These are phyloP conservation scores for Mycena kentingensis DNA, from an alignment of 768 basidiomycete species.

Conservation along the genomic window DNA sequence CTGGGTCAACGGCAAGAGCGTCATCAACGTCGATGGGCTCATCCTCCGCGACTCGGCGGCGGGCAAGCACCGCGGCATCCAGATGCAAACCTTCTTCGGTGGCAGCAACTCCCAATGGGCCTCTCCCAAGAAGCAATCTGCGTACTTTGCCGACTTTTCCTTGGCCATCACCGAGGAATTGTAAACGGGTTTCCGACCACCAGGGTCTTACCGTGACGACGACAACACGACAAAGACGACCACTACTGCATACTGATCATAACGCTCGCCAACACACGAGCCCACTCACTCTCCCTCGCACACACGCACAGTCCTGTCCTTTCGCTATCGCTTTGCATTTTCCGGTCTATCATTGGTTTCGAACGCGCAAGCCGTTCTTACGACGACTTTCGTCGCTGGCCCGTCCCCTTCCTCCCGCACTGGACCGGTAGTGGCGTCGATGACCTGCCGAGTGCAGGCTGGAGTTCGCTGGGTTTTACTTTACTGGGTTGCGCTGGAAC, in stretches of 20 bases:
- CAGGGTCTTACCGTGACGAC: neutral
- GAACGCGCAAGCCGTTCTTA: too few species aligned
- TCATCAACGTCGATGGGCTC: constrained; percentile 58
- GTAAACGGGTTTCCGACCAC: constrained; percentile 24
- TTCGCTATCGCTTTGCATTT: neutral
- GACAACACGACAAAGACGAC: neutral
- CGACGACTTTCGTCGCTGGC: too few species aligned
- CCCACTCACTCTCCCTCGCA: neutral
- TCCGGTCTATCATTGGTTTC: too few species aligned
- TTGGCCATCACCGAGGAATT: constrained; percentile 56
- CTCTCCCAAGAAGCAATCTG: constrained; percentile 59
- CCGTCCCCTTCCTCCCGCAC: too few species aligned
- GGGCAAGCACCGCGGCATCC: constrained; percentile 64
- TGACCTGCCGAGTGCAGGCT: too few species aligned
- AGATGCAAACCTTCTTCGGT: constrained; percentile 57
- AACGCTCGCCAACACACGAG: neutral
- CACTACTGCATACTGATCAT: neutral
- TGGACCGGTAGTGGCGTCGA: too few species aligned
- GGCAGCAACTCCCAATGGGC: constrained; percentile 51
- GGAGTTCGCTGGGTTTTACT: too few species aligned
- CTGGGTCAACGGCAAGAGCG: constrained; percentile 64
- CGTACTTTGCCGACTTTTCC: constrained; percentile 72
- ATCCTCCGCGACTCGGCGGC: constrained; percentile 50
- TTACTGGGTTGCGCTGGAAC: too few species aligned
- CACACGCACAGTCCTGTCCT: neutral